These are phyloP conservation scores for Solanum etuberosum DNA, from an alignment of 257 asterid genomes.

Conservation along the genomic window DNA sequence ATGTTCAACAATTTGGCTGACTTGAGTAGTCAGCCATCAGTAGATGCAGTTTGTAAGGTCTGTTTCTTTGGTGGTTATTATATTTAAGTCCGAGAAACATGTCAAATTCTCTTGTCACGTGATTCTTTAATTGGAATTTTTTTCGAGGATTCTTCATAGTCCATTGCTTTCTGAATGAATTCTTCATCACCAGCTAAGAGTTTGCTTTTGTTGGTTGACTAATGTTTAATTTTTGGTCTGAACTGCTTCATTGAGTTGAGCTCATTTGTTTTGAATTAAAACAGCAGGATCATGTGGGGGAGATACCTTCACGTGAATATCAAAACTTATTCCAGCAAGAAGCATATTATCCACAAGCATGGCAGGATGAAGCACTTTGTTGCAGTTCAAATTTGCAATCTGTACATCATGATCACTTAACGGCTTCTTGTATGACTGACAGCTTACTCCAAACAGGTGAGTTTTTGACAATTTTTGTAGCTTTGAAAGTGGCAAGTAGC, in stretches of 20 bases:
- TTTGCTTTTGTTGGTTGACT: background rate
- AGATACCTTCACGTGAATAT: background rate
- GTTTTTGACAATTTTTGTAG: background rate
- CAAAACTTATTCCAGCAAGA: conserved; percentile 11
- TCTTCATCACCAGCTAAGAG: background rate
- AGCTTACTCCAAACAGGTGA: background rate
- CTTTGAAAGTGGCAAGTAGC: background rate
- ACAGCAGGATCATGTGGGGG: background rate
- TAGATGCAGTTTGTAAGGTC: conserved; percentile 24
- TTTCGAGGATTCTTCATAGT: background rate
- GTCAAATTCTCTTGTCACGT: background rate
- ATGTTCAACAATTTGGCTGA: background rate
- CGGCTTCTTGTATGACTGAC: conserved; percentile 3
- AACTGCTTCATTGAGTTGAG: background rate
- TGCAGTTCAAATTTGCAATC: background rate
- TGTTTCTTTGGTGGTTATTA: background rate
- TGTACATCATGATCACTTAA: conserved; percentile 5
- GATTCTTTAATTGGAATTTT: background rate
- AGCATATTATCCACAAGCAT: background rate
- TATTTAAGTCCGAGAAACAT: background rate
- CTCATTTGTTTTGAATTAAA: background rate
- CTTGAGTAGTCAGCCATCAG: background rate
- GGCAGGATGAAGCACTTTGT: background rate
- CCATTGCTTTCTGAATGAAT: background rate
- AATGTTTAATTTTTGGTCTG: background rate